Evolutionary conservation across 1,139 yeast genomes (phyloP).

Genomic region (Candida buenavistaensis): DNA sequence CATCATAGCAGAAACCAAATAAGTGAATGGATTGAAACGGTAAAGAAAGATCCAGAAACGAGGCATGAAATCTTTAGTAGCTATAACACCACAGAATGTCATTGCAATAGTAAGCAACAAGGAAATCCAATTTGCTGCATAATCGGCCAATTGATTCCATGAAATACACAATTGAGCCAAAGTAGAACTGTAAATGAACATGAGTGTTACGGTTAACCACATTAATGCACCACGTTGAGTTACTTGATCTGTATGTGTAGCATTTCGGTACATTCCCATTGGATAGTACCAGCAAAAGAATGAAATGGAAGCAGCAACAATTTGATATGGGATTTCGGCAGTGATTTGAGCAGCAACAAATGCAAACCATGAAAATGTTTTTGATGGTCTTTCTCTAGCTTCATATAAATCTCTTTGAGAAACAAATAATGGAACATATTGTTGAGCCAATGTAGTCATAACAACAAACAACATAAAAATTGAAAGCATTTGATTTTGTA

Average conservation of each 20-base stretch:
- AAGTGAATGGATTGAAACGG: constrained; percentile 59
- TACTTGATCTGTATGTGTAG: constrained; percentile 30
- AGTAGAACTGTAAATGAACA: constrained; percentile 35
- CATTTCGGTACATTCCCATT: constrained; percentile 64
- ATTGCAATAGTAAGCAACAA: constrained; percentile 30
- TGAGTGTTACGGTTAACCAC: constrained; percentile 44
- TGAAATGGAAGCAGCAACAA: constrained; percentile 61
- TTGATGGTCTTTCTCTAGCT: constrained; percentile 37
- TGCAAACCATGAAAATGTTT: constrained; percentile 29
- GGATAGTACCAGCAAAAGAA: constrained; percentile 77
- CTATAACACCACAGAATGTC: constrained; percentile 37
- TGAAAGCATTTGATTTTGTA: constrained; percentile 51
- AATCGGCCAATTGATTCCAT: constrained; percentile 37
- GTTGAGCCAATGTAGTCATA: constrained; percentile 55
- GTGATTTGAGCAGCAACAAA: constrained; percentile 61
- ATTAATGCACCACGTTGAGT: constrained; percentile 41
- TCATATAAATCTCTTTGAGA: constrained; percentile 37
- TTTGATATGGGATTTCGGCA: constrained; percentile 77
- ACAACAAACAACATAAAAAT: constrained; percentile 53
- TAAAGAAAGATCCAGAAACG: constrained; percentile 41
- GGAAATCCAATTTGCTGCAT: constrained; percentile 36
- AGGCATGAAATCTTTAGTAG: constrained; percentile 26
- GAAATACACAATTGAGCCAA: constrained; percentile 41
- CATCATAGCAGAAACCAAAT: constrained; percentile 39
- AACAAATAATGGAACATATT: constrained; percentile 37